Conservation (phyloP, 2,329 filamentous ascomycete species). For the Fusarium incarnatum region DNA sequence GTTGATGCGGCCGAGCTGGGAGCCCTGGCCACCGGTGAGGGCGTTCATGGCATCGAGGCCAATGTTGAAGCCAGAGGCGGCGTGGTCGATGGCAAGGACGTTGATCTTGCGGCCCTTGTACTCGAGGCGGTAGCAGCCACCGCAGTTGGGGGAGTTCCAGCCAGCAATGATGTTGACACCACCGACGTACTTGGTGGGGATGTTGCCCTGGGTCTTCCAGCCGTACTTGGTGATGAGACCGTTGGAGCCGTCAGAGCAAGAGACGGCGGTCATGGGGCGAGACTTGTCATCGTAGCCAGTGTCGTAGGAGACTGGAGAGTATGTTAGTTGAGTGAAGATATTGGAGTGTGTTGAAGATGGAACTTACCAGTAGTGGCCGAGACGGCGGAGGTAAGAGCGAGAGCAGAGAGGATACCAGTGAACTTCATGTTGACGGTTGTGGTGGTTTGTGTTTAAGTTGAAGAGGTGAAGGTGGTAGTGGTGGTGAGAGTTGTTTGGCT, state of each 20-base stretch:
- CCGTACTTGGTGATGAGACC: conserved; percentile 72
- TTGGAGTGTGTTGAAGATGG: neutral
- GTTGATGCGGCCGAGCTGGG: conserved; percentile 63
- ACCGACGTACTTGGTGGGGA: conserved; percentile 67
- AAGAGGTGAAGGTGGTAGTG: conserved; percentile 7
- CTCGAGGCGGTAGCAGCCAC: conserved; percentile 67
- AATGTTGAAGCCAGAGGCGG: conserved; percentile 65
- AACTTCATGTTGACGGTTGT: conserved; percentile 57
- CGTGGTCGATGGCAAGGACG: conserved; percentile 67
- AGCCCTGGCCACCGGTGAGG: conserved; percentile 64
- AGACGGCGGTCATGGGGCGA: conserved; percentile 66
- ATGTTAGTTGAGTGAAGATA: conserved; percentile 31
- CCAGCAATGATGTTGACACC: conserved; percentile 63
- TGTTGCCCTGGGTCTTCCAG: conserved; percentile 66
- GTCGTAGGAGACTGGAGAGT: conserved; percentile 73
- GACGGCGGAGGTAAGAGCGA: conserved; percentile 53
- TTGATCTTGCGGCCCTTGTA: conserved; percentile 65
- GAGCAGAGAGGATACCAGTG: conserved; percentile 54
- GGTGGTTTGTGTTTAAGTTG: conserved; percentile 24
- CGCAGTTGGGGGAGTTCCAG: conserved; percentile 69
- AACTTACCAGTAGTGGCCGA: conserved; percentile 52
- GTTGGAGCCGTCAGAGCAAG: conserved; percentile 76
- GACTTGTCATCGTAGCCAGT: conserved; percentile 72
- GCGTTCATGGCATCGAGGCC: conserved; percentile 66
- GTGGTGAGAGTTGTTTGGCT: conserved; percentile 28